phyloP scores from a whole-genome alignment of 306 rosid genomes.

The Ormosia emarginata region DNA sequence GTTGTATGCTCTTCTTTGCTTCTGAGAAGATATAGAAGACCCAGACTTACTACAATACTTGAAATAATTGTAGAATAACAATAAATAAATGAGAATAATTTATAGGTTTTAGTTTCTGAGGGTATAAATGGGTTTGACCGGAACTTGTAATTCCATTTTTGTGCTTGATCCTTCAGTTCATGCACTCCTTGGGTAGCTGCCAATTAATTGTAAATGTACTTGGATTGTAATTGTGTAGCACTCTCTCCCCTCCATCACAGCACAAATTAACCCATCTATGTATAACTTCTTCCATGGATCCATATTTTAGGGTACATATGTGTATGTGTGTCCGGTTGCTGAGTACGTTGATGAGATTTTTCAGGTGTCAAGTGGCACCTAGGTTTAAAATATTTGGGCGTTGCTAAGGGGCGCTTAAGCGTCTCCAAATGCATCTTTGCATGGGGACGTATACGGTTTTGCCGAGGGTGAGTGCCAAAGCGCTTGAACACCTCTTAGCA shows the following conservation, averaged over 20 bases:
- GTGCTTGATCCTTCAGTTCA: constrained; percentile 16
- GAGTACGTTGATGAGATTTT: background rate
- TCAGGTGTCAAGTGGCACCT: background rate
- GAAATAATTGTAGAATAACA: constrained; percentile 84
- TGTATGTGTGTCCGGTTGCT: background rate
- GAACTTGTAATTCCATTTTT: constrained; percentile 34
- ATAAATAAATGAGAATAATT: constrained; percentile 1
- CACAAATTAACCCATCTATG: background rate
- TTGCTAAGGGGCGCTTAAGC: too few relatives aligned
- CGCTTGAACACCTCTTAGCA: too few relatives aligned
- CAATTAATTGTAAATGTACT: constrained; percentile 37
- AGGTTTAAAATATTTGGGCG: background rate
- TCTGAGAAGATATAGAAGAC: constrained; percentile 79
- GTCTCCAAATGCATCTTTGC: too few relatives aligned
- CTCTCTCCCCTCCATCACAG: background rate
- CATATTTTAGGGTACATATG: background rate
- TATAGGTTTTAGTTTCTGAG: constrained; percentile 18
- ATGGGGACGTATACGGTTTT: too few relatives aligned
- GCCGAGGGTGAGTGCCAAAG: too few relatives aligned
- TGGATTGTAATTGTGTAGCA: constrained; percentile 15
- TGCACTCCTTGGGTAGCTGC: constrained; percentile 13
- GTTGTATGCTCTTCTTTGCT: constrained; percentile 93
- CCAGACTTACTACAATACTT: constrained; percentile 72
- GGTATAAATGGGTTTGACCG: constrained; percentile 18
- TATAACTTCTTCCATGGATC: background rate